phyloP scores from a whole-genome alignment of 306 rosid species.

The Quillaja saponaria region DNA sequence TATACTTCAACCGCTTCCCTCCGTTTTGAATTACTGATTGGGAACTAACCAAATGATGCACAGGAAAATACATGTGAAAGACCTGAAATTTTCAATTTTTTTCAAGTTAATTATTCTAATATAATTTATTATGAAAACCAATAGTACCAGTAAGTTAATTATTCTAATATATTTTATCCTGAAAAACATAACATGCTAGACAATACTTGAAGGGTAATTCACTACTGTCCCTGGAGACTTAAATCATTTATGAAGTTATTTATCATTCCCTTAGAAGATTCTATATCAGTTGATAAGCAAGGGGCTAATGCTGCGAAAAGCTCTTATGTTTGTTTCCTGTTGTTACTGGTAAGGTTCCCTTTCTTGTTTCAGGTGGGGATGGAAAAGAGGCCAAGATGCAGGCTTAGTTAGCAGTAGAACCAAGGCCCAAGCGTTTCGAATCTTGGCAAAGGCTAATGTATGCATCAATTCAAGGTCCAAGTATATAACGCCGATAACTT shows the following conservation, averaged over 20 bases:
- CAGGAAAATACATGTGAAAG: background rate
- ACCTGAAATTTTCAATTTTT: background rate
- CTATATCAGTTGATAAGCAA: background rate
- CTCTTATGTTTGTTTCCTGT: conserved; percentile 19
- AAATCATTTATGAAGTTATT: background rate
- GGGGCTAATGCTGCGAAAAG: background rate
- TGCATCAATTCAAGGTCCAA: conserved; percentile 46
- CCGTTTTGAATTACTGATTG: background rate
- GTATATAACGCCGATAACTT: conserved; percentile 35
- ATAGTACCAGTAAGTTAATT: no score
- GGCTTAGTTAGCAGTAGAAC: conserved; percentile 47
- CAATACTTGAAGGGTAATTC: conserved; percentile 6
- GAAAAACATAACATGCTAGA: no score
- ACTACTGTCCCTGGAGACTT: background rate
- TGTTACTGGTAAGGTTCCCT: conserved; percentile 26
- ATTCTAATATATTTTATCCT: no score
- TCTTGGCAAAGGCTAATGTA: conserved; percentile 78
- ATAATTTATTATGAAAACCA: no score
- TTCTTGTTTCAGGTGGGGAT: conserved; percentile 63
- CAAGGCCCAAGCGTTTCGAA: conserved; percentile 60
- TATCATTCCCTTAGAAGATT: background rate
- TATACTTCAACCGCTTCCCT: no score
- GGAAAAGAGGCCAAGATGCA: conserved; percentile 56
- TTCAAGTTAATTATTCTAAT: no score
- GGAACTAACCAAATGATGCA: background rate